These are phyloP conservation scores for Trypanosoma melophagium DNA, from an alignment of 208 protist species.

Conservation along the genomic window DNA sequence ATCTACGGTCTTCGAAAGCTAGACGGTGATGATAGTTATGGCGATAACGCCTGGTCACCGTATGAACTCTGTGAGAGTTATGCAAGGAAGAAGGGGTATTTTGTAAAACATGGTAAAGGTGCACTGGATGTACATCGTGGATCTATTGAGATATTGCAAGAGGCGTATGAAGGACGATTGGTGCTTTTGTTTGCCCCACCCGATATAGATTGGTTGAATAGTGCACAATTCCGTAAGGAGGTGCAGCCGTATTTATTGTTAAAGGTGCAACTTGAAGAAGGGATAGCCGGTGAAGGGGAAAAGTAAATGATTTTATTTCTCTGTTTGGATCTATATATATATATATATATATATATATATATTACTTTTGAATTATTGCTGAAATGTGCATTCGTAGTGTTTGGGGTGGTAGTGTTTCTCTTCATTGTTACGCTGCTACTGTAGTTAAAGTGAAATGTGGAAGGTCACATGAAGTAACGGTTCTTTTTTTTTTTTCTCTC, in stretches of 20 bases:
- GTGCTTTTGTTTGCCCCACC: slow-evolving; percentile 87
- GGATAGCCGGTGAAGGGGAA: neutral
- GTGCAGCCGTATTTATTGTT: slow-evolving; percentile 43
- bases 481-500: too few species aligned
- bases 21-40: slow-evolving; percentile 38
- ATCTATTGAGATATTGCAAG: slow-evolving; percentile 85
- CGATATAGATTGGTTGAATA: slow-evolving; percentile 51
- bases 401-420: too few species aligned
- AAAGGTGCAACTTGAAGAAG: neutral
- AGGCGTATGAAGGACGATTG: slow-evolving; percentile 86
- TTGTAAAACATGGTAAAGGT: slow-evolving; percentile 85
- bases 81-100: slow-evolving; percentile 85
- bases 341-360: too few species aligned
- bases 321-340: too few species aligned
- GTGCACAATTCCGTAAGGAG: slow-evolving; percentile 42
- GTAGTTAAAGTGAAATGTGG: too few species aligned
- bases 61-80: slow-evolving; percentile 93
- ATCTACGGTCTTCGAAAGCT: slow-evolving; percentile 85
- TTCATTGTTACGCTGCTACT: too few species aligned
- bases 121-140: slow-evolving; percentile 88
- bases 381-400: too few species aligned
- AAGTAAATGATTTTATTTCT: too few species aligned
- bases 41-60: slow-evolving; percentile 72
- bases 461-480: too few species aligned
- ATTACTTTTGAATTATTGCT: too few species aligned